Base-by-base conservation (phyloP, 768 basidiomycete genomes). In the Fibroporia radiculosa region DNA sequence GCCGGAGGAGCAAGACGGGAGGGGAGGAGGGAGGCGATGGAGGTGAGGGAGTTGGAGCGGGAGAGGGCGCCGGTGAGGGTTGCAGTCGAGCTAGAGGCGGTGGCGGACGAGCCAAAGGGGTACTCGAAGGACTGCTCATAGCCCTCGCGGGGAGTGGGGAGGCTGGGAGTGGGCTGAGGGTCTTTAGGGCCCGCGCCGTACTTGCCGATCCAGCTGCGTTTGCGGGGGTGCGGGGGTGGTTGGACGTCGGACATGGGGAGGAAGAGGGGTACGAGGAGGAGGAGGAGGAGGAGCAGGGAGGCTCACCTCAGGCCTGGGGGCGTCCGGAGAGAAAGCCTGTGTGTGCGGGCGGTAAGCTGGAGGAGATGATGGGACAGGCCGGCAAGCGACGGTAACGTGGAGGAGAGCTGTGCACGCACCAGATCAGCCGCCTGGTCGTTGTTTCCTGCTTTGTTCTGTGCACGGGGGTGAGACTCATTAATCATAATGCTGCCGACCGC, bases 141-240 rank as follows among this genome's bases (percentile, higher is more conserved):
- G 41, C 64, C 64, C 48, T 65, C 64, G 46, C 55, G 54, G 8
- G 64, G 60, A 12, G 60, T 45, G 34, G 52, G 55, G 2, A 65
- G 56, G 24, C 40, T 18, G 20, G 50, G 40, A 14, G 25, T 20
- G 39, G 12, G 25, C 36, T 49, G 18, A 35, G 45, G 22, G 36
- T 62, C 60, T 44, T 56, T 57, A 38, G 53, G 44, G 42, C 48
- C 53, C 32, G 50, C 55, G 33, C 51, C 48, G 45, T 57, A 56
- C 45, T 55, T 52, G 35, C 51, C 49, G 34, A 50, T 62, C 62
- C 62, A 61, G 49, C 50, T 61, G 40, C 57, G 53, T 32, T 44
- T 56, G 34, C 61, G 57, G 12, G 54, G 47, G n/a, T n/a, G n/a
- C n/a, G n/a, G n/a, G n/a, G n/a, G n/a, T n/a, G n/a, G n/a, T n/a